phyloP scores from a whole-genome alignment of 78 protist species.

The Dictyostelium firmibasis region DNA sequence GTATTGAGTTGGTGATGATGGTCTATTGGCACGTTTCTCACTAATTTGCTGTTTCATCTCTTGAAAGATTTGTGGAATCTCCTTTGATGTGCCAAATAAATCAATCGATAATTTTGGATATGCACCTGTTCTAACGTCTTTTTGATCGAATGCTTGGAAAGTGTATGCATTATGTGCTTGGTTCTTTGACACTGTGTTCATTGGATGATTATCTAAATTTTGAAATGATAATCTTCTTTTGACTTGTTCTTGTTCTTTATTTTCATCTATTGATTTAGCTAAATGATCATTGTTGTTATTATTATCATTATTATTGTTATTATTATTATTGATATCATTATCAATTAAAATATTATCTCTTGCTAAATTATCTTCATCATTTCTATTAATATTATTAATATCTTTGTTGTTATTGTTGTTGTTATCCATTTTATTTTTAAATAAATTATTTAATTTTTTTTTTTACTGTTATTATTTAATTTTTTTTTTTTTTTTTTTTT shows the following conservation, averaged over 20 bases:
- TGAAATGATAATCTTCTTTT: conserved; percentile 70
- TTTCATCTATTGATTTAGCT: not conserved
- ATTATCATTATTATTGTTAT: conserved; percentile 26
- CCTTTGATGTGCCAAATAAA: conserved; percentile 31
- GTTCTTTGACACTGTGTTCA: conserved; percentile 3
- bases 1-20: not conserved
- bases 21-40: not conserved
- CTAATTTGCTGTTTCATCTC: conserved; percentile 58
- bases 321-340: conserved; percentile 7
- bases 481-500: no score
- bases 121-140: conserved; percentile 19
- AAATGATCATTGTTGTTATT: conserved; percentile 13
- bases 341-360: not conserved
- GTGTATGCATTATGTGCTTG: conserved; percentile 55
- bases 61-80: conserved; percentile 70
- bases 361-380: not conserved
- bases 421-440: no score
- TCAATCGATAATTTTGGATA: conserved; percentile 65
- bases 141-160: conserved; percentile 43
- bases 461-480: not conserved
- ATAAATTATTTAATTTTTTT: no score
- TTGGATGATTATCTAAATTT: not conserved
- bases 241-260: conserved; percentile 1
- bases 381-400: conserved; percentile 3
- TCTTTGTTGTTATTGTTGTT: not conserved